A percentile compares a stretch with the other conserved stretches of the same genome.
phyloP scores from a whole-genome alignment of 2,329 filamentous ascomycete genomes.

The Eurotiales sp. region DNA sequence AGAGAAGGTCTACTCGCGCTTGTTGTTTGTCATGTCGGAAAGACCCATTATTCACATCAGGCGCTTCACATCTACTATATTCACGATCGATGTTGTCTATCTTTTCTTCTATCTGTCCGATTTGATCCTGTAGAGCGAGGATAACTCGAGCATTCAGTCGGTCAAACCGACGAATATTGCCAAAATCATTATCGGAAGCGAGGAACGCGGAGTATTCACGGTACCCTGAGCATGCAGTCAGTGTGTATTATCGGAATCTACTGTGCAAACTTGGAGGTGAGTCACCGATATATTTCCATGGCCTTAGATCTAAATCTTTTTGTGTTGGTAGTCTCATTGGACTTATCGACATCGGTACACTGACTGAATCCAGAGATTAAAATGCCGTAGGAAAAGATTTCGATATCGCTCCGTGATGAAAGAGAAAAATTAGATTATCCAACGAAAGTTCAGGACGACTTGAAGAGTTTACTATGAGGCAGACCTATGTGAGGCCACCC shows the following conservation, averaged over 20 bases:
- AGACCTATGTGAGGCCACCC: too few relatives aligned
- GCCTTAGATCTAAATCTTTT: conserved; percentile 1
- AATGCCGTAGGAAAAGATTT: too few relatives aligned
- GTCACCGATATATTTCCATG: conserved; percentile 10
- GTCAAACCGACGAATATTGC: conserved; percentile 33
- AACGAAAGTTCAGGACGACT: too few relatives aligned
- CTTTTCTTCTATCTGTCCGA: conserved; percentile 28
- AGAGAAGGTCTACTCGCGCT: conserved; percentile 18
- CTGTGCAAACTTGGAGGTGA: not conserved
- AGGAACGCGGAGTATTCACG: conserved; percentile 26
- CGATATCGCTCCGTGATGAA: too few relatives aligned
- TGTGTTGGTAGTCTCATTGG: too few relatives aligned
- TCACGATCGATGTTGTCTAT: conserved; percentile 24
- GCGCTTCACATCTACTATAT: conserved; percentile 16
- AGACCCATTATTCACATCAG: conserved; percentile 25
- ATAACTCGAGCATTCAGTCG: conserved; percentile 27
- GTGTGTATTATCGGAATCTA: not conserved
- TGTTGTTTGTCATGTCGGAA: conserved; percentile 22
- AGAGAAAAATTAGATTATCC: too few relatives aligned
- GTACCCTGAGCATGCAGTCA: conserved; percentile 20
- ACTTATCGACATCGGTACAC: too few relatives aligned
- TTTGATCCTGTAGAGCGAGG: conserved; percentile 32
- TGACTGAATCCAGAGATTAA: too few relatives aligned
- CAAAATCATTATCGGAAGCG: conserved; percentile 29
- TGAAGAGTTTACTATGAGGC: too few relatives aligned